A percentile compares a stretch with the other conserved stretches of the same genome.
phyloP scores from a whole-genome alignment of 2,329 filamentous ascomycete genomes.

The Pseudogymnoascus sp. region DNA sequence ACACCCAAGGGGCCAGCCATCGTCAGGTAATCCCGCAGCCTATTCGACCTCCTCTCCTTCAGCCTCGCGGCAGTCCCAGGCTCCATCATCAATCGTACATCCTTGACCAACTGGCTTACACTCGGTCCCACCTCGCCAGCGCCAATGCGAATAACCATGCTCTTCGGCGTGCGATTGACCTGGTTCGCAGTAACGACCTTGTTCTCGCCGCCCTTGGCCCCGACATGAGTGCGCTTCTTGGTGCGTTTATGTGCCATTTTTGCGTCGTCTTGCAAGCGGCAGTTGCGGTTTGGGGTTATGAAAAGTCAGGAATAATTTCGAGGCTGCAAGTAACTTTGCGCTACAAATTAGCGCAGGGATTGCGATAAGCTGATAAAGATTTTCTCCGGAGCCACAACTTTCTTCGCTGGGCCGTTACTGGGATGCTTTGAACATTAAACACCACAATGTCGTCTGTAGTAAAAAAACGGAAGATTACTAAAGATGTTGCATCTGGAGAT shows the following conservation, averaged over 20 bases:
- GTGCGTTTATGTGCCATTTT: conserved; percentile 70
- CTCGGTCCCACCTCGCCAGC: conserved; percentile 88
- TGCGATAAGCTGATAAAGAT: conserved; percentile 28
- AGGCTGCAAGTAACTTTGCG: conserved; percentile 17
- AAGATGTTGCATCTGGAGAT: conserved; percentile 13
- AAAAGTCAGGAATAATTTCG: conserved; percentile 21
- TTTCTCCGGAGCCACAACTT: conserved; percentile 16
- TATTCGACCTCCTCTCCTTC: conserved; percentile 83
- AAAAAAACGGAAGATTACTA: conserved; percentile 27
- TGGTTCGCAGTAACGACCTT: conserved; percentile 53
- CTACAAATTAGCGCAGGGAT: conserved; percentile 21
- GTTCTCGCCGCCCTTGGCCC: conserved; percentile 46
- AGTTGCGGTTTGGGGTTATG: conserved; percentile 14
- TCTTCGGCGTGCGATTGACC: conserved; percentile 66
- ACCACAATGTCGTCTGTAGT: conserved; percentile 23
- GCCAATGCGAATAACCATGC: conserved; percentile 96
- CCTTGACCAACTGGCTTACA: conserved; percentile 82
- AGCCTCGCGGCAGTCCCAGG: conserved; percentile 83
- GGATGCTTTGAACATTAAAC: conserved; percentile 4
- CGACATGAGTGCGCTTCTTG: conserved; percentile 83
- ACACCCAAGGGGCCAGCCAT: conserved; percentile 95
- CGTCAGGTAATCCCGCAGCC: conserved; percentile 81
- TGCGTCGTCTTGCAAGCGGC: conserved; percentile 12
- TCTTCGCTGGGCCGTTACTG: background rate
- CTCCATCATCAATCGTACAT: conserved; percentile 91